Base-by-base conservation (phyloP, 169 alveolate species). In the Cystoisospora suis region DNA sequence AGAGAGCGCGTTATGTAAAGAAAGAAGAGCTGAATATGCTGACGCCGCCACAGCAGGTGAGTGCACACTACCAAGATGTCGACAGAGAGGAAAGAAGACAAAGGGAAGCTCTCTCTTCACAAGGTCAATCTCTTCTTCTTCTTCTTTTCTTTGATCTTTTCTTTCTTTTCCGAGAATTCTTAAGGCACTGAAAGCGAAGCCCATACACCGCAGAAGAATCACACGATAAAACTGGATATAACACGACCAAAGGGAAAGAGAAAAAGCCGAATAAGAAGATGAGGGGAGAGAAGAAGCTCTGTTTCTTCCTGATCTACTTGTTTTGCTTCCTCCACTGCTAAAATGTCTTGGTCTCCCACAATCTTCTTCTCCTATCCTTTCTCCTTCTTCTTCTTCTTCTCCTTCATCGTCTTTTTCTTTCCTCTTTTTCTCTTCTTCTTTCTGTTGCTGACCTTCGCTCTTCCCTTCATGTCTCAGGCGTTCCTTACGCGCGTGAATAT, bases 41-140 rank as follows among this genome's bases (percentile, higher is more conserved):
- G 83, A 46, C 34, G 56, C 83, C 7, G 83, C 83, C 12, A 72
- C 83, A 2, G 56, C 83, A 38, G 58, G 83, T 12, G 58, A 40
- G 32, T 34, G 0, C 58, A 23, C 34, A 56, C 83, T 72, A 27
- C 83, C 56, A 3, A 72, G 83, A 38, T 72, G 83, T 72, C 56
- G 1, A 17, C 42, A 72, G 58, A 72, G 53, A n/a, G 56, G 56
- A 20, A 40, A 40, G 23, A 72, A 56, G 38, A 72, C 9, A 56
- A 72, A 34, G 32, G 83, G 83, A 0, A 72, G 83, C 38, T 23
- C 40, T 38, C 42, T 34, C 56, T n/a, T 53, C n/a, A 72, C 5
- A 3, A 4, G 83, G 3, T 29, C 58, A 5, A 15, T 12, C 65
- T 53, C 29, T 53, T 53, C 29, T 53, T 53, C 29, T 23, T 53